phyloP scores from a whole-genome alignment of 768 basidiomycete genomes.

The Calocera cornea region DNA sequence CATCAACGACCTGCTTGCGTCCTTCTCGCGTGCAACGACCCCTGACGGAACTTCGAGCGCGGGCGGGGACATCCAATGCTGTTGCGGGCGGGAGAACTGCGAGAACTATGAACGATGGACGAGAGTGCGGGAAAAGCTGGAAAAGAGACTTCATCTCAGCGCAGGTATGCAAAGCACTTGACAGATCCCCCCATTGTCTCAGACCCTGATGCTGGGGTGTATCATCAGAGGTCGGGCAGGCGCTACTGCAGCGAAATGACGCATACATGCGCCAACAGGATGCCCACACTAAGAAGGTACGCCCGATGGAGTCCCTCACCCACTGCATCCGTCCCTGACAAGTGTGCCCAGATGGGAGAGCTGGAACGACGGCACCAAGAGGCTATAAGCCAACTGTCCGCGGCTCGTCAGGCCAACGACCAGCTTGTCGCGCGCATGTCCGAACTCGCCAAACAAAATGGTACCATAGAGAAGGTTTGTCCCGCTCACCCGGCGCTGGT shows the following conservation, averaged over 20 bases:
- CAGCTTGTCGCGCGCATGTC: constrained; percentile 27
- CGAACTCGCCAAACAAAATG: constrained; percentile 41
- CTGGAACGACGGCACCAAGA: constrained; percentile 10
- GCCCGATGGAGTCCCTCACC: neutral
- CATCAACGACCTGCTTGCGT: constrained; percentile 64
- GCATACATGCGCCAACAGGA: constrained; percentile 65
- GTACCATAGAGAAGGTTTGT: constrained; percentile 44
- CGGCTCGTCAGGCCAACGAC: constrained; percentile 16
- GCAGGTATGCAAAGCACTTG: constrained; percentile 47
- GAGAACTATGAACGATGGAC: constrained; percentile 51
- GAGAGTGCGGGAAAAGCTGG: constrained; percentile 51
- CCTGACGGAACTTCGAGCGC: constrained; percentile 41
- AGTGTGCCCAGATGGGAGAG: constrained; percentile 22
- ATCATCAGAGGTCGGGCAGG: constrained; percentile 6
- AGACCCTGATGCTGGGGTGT: no score
- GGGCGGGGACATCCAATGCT: constrained; percentile 35
- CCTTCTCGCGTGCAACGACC: constrained; percentile 54
- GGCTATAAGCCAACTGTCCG: constrained; percentile 20
- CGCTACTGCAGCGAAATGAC: constrained; percentile 65
- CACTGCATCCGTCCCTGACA: neutral
- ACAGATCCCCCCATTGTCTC: constrained; percentile 3
- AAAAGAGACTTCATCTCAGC: constrained; percentile 65
- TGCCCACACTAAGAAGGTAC: neutral
- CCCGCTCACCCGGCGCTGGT: neutral
- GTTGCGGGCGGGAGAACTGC: constrained; percentile 53